A percentile compares a stretch with the other conserved stretches of the same genome.
phyloP scores from a whole-genome alignment of 768 basidiomycete species.

The Lentinula edodes region DNA sequence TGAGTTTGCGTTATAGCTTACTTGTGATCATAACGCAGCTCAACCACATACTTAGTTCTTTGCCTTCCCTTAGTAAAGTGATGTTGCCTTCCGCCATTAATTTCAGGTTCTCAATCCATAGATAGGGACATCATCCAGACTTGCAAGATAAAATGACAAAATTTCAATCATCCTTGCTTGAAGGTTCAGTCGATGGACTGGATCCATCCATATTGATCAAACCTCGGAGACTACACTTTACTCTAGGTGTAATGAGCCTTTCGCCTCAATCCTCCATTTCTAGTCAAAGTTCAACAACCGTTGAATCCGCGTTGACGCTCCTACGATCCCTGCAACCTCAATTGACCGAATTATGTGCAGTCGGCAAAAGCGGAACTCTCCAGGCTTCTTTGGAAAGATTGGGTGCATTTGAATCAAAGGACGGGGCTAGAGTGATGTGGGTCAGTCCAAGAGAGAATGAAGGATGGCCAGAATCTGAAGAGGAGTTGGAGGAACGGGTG shows the following conservation, averaged over 20 bases:
- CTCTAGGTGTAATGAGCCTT: constrained; percentile 70
- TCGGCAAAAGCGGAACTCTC: not conserved
- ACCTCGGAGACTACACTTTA: constrained; percentile 60
- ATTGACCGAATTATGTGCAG: not conserved
- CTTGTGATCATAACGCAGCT: too few species aligned
- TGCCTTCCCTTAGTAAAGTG: constrained; percentile 1
- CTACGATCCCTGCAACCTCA: constrained; percentile 4
- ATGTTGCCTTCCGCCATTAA: not conserved
- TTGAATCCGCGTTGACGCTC: constrained; percentile 3
- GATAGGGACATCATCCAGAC: constrained; percentile 33
- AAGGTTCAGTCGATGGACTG: constrained; percentile 42
- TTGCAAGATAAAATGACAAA: constrained; percentile 29
- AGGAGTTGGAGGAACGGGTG: not conserved
- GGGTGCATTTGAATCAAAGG: constrained; percentile 4
- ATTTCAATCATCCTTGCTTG: constrained; percentile 40
- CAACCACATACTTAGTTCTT: not conserved
- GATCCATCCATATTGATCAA: constrained; percentile 56
- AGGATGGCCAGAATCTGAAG: constrained; percentile 1
- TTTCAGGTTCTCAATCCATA: not conserved
- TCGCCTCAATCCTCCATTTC: not conserved
- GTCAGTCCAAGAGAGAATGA: constrained; percentile 3
- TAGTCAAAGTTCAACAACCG: not conserved
- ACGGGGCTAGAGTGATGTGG: constrained; percentile 4
- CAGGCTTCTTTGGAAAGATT: not conserved
- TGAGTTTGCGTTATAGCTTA: not conserved